These are phyloP conservation scores for Canavalia gladiata DNA, from an alignment of 306 rosid species.

Conservation along the genomic window DNA sequence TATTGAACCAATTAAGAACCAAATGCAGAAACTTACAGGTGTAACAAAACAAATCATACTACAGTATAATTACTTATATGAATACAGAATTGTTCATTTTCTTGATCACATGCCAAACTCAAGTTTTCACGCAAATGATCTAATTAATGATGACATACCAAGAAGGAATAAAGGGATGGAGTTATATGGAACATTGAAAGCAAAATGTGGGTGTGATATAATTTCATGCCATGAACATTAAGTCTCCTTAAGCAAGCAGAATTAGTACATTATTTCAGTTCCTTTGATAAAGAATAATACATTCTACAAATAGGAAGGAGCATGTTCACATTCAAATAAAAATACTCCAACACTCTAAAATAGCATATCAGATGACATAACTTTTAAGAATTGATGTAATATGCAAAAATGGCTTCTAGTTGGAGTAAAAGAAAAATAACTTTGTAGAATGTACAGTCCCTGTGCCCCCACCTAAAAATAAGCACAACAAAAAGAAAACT, in stretches of 20 bases:
- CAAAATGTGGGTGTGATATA: slow-evolving; percentile 13
- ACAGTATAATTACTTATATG: slow-evolving; percentile 11
- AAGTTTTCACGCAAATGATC: slow-evolving; percentile 25
- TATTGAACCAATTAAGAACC: slow-evolving; percentile 36
- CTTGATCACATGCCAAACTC: slow-evolving; percentile 20
- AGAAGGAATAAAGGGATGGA: slow-evolving; percentile 7
- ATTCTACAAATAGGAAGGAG: slow-evolving; percentile 11
- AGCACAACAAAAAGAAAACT: slow-evolving; percentile 7
- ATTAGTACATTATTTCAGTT: background rate
- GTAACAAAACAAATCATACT: slow-evolving; percentile 20
- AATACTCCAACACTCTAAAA: background rate
- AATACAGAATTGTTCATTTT: slow-evolving; percentile 12
- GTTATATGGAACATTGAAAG: background rate
- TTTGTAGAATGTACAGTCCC: background rate
- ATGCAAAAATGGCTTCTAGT: background rate
- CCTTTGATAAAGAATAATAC: background rate
- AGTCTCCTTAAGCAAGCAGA: slow-evolving; percentile 3
- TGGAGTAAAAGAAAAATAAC: slow-evolving; percentile 9
- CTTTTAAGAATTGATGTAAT: slow-evolving; percentile 10
- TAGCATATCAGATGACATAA: slow-evolving; percentile 21
- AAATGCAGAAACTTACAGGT: slow-evolving; percentile 23
- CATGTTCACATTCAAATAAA: background rate
- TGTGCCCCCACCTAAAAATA: slow-evolving; percentile 9
- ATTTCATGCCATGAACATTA: slow-evolving; percentile 8
- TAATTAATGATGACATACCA: background rate